A percentile compares a stretch with the other conserved stretches of the same genome.
Conservation (phyloP, 2,329 filamentous ascomycete genomes). For the Colletotrichum incanum region DNA sequence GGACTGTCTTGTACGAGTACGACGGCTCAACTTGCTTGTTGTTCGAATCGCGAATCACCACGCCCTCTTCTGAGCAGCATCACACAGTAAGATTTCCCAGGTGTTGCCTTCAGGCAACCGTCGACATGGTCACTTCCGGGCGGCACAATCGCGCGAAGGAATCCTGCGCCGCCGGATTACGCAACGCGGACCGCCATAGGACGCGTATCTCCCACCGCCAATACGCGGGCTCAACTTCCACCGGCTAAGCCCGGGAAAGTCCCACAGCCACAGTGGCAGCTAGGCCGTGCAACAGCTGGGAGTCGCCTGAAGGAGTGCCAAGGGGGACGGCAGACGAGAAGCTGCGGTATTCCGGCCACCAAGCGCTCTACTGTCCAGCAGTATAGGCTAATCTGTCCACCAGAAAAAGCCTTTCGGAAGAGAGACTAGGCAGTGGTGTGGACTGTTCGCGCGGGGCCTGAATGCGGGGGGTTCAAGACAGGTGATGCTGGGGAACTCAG, state of each 20-base stretch:
- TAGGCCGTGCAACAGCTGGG: neutral
- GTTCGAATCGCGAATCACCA: neutral
- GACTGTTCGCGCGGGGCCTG: constrained; percentile 10
- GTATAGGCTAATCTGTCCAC: neutral
- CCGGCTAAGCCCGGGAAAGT: neutral
- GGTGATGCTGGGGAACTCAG: constrained; percentile 4
- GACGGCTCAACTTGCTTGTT: neutral
- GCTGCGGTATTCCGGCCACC: neutral
- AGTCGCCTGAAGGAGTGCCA: neutral
- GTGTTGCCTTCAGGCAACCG: neutral
- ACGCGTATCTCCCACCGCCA: constrained; percentile 4
- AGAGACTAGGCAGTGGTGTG: neutral
- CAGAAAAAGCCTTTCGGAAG: neutral
- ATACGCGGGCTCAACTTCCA: constrained; percentile 12
- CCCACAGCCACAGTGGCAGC: neutral
- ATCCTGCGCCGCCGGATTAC: constrained; percentile 22
- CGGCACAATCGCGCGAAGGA: constrained; percentile 8
- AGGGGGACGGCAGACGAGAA: neutral
- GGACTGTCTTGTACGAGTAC: neutral
- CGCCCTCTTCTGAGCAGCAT: neutral
- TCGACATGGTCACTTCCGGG: constrained; percentile 3
- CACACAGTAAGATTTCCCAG: neutral
- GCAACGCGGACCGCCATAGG: neutral
- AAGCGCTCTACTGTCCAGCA: too few species aligned
- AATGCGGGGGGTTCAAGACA: constrained; percentile 38